Evolutionary conservation across 129 eudicot genomes (phyloP).

Genomic region (Glebionis coronaria): DNA sequence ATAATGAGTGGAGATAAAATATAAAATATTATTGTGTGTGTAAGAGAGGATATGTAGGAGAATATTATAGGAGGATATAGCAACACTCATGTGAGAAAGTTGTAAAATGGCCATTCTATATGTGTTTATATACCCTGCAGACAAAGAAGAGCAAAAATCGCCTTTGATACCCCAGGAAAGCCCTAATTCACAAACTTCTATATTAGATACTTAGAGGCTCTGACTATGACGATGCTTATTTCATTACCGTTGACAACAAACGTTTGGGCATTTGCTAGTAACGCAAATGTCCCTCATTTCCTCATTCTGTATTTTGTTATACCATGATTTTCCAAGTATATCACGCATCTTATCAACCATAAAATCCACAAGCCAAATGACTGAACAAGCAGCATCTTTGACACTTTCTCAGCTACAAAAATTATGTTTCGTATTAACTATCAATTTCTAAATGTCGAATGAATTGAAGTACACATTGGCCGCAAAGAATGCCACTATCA

Average conservation of each 20-base stretch:
- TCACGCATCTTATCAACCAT: conserved; percentile 35
- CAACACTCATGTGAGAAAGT: too few relatives aligned
- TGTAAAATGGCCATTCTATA: neutral
- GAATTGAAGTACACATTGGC: too few relatives aligned
- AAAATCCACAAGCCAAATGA: conserved; percentile 41
- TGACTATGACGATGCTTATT: conserved; percentile 22
- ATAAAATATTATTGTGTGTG: too few relatives aligned
- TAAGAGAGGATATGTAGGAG: too few relatives aligned
- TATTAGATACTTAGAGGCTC: conserved; percentile 34
- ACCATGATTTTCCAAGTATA: conserved; percentile 44
- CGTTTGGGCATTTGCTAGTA: conserved; percentile 34
- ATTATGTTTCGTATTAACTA: too few relatives aligned
- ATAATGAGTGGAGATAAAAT: too few relatives aligned
- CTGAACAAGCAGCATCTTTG: conserved; percentile 42
- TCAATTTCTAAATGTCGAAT: too few relatives aligned
- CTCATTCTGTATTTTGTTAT: conserved; percentile 45
- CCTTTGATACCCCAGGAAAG: conserved; percentile 30
- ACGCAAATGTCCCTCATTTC: conserved; percentile 46
- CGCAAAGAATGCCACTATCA: too few relatives aligned
- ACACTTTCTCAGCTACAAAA: conserved; percentile 61
- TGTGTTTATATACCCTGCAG: conserved; percentile 10
- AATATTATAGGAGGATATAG: too few relatives aligned
- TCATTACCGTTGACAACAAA: conserved; percentile 36
- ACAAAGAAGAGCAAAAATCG: conserved; percentile 26
- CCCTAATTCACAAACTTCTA: conserved; percentile 12